These are phyloP conservation scores for Gonapodya prolifera DNA, from an alignment of 192 early-diverging fungal genomes.

Conservation along the genomic window DNA sequence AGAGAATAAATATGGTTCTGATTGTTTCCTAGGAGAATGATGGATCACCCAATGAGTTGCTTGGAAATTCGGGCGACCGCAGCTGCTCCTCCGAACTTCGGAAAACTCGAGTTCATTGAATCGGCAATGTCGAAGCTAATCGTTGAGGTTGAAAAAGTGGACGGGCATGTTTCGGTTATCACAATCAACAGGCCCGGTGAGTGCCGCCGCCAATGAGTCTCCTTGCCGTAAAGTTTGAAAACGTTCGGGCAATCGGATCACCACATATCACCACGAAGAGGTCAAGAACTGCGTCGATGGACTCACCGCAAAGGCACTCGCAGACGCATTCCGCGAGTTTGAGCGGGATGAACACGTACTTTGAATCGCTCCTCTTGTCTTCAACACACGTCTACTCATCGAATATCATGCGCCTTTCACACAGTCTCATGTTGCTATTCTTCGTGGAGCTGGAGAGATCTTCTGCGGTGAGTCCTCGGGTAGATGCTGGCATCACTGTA, in stretches of 20 bases:
- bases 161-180: not conserved
- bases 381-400: not conserved
- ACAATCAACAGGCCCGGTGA: not conserved
- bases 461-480: slow-evolving; percentile 28
- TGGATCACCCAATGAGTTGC: too few relatives aligned
- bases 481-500: too few relatives aligned
- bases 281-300: slow-evolving; percentile 35
- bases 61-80: too few relatives aligned
- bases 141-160: not conserved
- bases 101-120: too few relatives aligned
- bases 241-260: not conserved
- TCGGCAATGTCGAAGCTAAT: not conserved
- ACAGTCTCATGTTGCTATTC: slow-evolving; percentile 22
- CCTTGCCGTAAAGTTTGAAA: not conserved
- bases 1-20: too few relatives aligned
- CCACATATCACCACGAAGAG: slow-evolving; percentile 18
- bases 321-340: slow-evolving; percentile 32
- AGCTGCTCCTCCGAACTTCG: too few relatives aligned
- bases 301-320: slow-evolving; percentile 21
- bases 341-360: slow-evolving; percentile 22
- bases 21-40: too few relatives aligned
- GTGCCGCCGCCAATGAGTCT: not conserved
- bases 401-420: not conserved
- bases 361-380: not conserved
- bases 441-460: slow-evolving; percentile 29